Base-by-base conservation (phyloP, 2,329 filamentous ascomycete species). In the Cryoendolithus antarcticus region DNA sequence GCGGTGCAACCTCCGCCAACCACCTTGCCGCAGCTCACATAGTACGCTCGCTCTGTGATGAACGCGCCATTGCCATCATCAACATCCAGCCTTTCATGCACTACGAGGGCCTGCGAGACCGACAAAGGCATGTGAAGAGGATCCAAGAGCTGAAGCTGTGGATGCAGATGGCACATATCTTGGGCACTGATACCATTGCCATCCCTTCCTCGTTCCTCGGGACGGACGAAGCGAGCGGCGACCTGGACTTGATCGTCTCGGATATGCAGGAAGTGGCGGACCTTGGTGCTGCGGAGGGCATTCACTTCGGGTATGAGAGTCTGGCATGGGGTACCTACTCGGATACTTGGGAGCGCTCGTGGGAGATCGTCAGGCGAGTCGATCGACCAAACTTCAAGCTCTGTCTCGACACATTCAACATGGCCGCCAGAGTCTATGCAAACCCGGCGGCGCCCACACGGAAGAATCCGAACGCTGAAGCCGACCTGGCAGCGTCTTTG, bases 391-490 rank as follows among this genome's bases (percentile, higher is more conserved):
- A 88, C 58, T 85, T 88, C 53, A 82, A 82, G 6, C 64, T 86
- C 31, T 86, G 81, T 53, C 66, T 88, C 15, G 82, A 88, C 58
- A 84, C 77, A 0, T 88, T 85, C 63, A 84, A 88, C 58, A 80
- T 88, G 43, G 74, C 80, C 0, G 82, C 74, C 1, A 63, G 76
- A 4, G 72, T 84, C 43, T 88, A 74, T 48, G 82, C 78, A 0
- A 81, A 88, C 50, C 82, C 82, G 0, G 59, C 73, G 0, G 58
- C 67, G 0, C 46, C 62, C 0, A 63, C 63, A 0, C 74, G 79
- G 3, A 67, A 67, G 47, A 72, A 64, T 0, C 46, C 60, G 0
- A 65, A 74, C 43, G 78, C 74, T 6, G 73, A 80, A 2, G 59
- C 63, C 4, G 70, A 67, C 1, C 66, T 82, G 1, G 55, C 59